Evolutionary conservation across 441 rosid species (phyloP), one percentile per base, ranked within the genome.

Genomic region (Breynia disticha): DNA sequence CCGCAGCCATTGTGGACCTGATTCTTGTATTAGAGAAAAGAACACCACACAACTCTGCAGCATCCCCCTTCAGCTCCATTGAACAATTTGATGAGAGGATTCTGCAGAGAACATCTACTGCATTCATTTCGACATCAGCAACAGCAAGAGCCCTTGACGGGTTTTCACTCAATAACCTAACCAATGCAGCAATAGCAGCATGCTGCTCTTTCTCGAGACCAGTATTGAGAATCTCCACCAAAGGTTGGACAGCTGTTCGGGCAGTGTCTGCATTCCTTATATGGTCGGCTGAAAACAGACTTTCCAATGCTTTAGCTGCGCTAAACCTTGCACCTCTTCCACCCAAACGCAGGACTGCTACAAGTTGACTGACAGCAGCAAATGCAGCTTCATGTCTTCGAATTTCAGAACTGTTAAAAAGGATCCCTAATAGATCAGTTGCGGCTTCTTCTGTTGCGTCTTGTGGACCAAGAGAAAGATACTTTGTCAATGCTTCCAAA

Each of bases 371-470:
- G 53, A 95, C 97, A 42, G 95, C 93, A 52, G 97, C 97, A 67
- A 83, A 90, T 65, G 95, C 90, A 65, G 99, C 77, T 68, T 95
- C 99, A 66, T 95, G 99, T 69, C 87, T 84, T 72, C 99, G 79
- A 69, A 95, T 90, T 70, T 95, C 98, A 68, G 95, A 78, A 71
- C 83, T 90, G 70, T 79, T 68, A 74, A 95, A 95, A 44, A 95
- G 81, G 67, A 87, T 76, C 16, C 99, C 99, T 54, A 95, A 71
- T 54, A 95, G 80, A 71, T 71, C 97, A 11, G 98, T 95, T 69
- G 99, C 97, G 62, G 99, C 99, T 82, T 95, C 98, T 67, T 95
- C 99, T 28, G 97, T 90, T 60, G 89, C 95, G 68, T 95, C 99
- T 71, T 82, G 95, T 57, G 95, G 99, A 54, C 99, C 95, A 61